Evolutionary conservation across 441 rosid species (phyloP).

Genomic region (Syzygium syzygioides): DNA sequence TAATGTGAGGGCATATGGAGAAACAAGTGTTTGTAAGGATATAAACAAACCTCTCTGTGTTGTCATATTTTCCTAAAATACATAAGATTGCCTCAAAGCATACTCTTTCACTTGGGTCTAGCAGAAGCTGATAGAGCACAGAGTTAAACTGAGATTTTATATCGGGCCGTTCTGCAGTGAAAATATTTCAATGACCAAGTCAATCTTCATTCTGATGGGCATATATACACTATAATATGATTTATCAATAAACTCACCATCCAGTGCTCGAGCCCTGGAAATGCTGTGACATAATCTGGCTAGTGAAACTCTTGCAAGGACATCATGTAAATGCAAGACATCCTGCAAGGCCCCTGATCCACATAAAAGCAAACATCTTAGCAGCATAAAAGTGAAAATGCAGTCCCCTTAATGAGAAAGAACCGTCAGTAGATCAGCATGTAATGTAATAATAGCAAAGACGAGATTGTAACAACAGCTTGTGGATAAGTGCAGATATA

Average conservation of each 20-base stretch:
- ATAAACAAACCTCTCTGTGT: constrained; percentile 60
- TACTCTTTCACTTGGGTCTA: constrained; percentile 99
- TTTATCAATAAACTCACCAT: constrained; percentile 48
- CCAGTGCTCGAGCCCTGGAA: constrained; percentile 90
- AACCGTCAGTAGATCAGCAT: background rate
- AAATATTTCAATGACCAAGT: background rate
- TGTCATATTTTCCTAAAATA: constrained; percentile 80
- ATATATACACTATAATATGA: background rate
- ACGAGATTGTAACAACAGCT: background rate
- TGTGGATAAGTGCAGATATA: background rate
- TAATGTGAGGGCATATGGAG: background rate
- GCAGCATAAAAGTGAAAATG: constrained; percentile 4
- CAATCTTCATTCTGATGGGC: background rate
- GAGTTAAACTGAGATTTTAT: constrained; percentile 92
- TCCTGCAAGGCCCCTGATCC: constrained; percentile 96
- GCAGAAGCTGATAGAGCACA: constrained; percentile 88
- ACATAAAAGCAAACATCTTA: constrained; percentile 20
- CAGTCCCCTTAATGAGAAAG: background rate
- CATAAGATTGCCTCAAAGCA: constrained; percentile 97
- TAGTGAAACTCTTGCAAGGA: constrained; percentile 95
- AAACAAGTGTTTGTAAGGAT: constrained; percentile 1
- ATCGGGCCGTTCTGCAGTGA: constrained; percentile 73
- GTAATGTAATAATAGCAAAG: background rate
- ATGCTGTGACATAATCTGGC: constrained; percentile 91
- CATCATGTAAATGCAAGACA: constrained; percentile 99